phyloP scores from a whole-genome alignment of 2,329 filamentous ascomycete genomes.

The Graphilbum sp. region DNA sequence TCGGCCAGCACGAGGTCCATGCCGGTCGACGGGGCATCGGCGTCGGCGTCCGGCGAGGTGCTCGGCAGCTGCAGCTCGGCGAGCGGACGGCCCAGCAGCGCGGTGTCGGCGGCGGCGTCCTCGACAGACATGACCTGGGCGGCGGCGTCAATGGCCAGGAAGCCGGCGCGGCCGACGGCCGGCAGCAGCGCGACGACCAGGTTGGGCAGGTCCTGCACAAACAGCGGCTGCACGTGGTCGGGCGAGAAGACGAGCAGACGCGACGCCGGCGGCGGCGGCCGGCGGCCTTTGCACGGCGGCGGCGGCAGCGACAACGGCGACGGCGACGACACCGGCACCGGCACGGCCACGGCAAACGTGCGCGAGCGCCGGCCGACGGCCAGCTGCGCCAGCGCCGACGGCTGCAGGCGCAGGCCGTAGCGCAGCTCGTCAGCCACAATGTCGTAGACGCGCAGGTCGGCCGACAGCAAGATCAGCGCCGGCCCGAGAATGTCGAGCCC shows the following conservation, averaged over 20 bases:
- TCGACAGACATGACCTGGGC: conserved; percentile 52
- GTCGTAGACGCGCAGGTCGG: conserved; percentile 65
- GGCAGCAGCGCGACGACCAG: conserved; percentile 52
- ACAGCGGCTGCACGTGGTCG: conserved; percentile 39
- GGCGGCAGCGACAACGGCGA: no score
- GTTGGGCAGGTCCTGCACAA: conserved; percentile 37
- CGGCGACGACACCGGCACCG: no score
- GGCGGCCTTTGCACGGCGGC: no score
- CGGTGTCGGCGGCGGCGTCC: conserved; percentile 41
- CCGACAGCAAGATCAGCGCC: conserved; percentile 59
- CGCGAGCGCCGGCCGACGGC: conserved; percentile 51
- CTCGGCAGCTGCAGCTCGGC: conserved; percentile 32
- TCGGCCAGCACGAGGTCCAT: conserved; percentile 18
- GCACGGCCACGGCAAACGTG: conserved; percentile 49
- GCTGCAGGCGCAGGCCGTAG: conserved; percentile 43
- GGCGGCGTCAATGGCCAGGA: conserved; percentile 57
- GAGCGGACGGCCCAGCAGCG: conserved; percentile 36
- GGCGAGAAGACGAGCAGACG: conserved; percentile 49
- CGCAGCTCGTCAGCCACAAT: conserved; percentile 61
- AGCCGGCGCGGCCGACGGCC: conserved; percentile 49
- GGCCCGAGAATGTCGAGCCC: conserved; percentile 57
- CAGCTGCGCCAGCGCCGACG: conserved; percentile 41
- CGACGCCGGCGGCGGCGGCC: conserved; percentile 22
- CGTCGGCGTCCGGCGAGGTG: conserved; percentile 20
- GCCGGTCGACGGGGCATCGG: conserved; percentile 12